Evolutionary conservation across 352 stramenopile species (phyloP), one percentile per base, ranked within the genome.

Genomic region (Pythium volutum): DNA sequence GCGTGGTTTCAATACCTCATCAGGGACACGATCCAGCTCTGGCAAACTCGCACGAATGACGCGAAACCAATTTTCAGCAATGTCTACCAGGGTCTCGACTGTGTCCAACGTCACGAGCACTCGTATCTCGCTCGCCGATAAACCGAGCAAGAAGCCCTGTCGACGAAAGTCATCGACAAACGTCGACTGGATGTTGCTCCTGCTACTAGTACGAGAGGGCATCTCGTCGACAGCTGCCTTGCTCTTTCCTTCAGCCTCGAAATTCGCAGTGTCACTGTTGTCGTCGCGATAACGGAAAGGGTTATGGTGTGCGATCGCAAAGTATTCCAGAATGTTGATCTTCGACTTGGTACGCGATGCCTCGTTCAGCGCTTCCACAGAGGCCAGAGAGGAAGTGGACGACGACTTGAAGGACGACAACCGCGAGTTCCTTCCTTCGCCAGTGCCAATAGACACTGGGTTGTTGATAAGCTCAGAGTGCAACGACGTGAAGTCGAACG

Each of bases 271-370:
- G 38, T 50, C 12, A 8, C 67, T 59, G 10, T 87, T 76, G 0
- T 75, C 77, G 48, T 91, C 80, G 8, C 80, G 71, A 55, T 75
- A 92, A 34, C 66, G 77, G 54, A 84, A 92, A n/a, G 82, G 82
- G 64, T 92, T 90, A 50, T 88, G 69, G 33, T 90, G 73, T 23
- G 66, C 59, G 61, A 92, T 92, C 9, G 74, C 63, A 25, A 92
- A 92, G 59, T 84, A 79, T 15, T 92, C 81, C 23, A 92, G 57
- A 25, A 92, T 91, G 20, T 52, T 88, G 56, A 86, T 86, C 49
- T 84, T 88, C 27, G 47, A 76, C 42, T 59, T 68, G 8, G 46
- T 58, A 8, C 61, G 61, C 10, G 36, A 48, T 20, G 15, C 20
- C 20, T 55, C 62, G 27, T 16, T 53, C 22, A 27, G 15, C 15